Base-by-base conservation (phyloP, 2,329 filamentous ascomycete species). In the Epichloe baconii region DNA sequence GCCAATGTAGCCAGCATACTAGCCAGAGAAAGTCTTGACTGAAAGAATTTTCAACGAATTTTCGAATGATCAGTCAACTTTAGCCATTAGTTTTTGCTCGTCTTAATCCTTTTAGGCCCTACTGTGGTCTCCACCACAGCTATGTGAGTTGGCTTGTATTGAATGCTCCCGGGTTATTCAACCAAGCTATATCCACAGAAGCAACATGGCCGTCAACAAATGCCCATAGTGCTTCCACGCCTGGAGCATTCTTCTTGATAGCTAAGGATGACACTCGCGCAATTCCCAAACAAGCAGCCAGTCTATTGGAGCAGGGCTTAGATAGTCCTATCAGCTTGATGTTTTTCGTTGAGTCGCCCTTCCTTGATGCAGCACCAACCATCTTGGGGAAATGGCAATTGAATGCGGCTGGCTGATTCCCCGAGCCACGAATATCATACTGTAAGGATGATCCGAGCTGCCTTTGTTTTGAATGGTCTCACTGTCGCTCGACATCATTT, bases 211-310 rank as follows among this genome's bases (percentile, higher is more conserved):
- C 66, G 34, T 71, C 64, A 1, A 80, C 72, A 56, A 80, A 78
- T 4, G 80, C 72, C 23, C 82, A 61, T 10, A 88, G 62, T 1
- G 76, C 71, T 47, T 72, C 72, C 0, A 77, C 72, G 42, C 77
- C 74, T 0, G 81, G 80, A 0, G 82, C 79, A 38, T 69, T 74
- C 6, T 70, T 68, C 19, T 71, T 64, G 6, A 88, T 62, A 0
- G 76, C 85, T 35, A 88, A 67, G 21, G 81, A 80, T 1, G 82
- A 85, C 0, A 81, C 80, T 36, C 82, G 74, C 1, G 81, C 79
- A 10, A 87, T 71, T 2, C 77, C 77, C 3, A 88, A 68, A 19
- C 72, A 72, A 34, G 68, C 64, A 46, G 77, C 77, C 15, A 88
- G 65, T 12, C 74, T 73, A 15, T 77, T 68, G 44, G 83, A 82